Conservation (phyloP, 352 stramenopile species). For the Phytophthora multivora region DNA sequence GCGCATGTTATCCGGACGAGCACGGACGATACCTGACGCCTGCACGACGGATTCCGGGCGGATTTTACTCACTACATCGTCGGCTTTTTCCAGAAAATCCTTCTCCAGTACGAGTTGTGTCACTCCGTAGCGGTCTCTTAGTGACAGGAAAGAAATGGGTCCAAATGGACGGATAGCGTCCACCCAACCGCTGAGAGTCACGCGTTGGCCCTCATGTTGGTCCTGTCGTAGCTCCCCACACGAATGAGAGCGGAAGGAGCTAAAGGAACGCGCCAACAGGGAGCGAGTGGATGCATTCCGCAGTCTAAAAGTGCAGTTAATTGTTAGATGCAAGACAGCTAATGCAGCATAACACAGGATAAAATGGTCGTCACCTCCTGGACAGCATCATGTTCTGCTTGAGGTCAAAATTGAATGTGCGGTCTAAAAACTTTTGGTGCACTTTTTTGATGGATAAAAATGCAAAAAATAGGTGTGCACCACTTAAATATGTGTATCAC, state of each 20-base stretch:
- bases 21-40: constrained; percentile 61
- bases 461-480: too few relatives aligned
- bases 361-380: constrained; percentile 22
- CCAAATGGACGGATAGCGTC: constrained; percentile 78
- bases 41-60: constrained; percentile 79
- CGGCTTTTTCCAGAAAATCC: constrained; percentile 47
- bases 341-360: not conserved
- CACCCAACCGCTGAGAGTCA: constrained; percentile 83
- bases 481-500: not conserved
- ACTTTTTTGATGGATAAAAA: constrained; percentile 21
- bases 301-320: constrained; percentile 23
- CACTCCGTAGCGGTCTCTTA: constrained; percentile 80
- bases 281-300: constrained; percentile 7
- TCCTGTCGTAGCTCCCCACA: constrained; percentile 75
- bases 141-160: constrained; percentile 79
- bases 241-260: constrained; percentile 72
- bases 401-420: constrained; percentile 12
- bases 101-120: constrained; percentile 85
- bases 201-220: constrained; percentile 50
- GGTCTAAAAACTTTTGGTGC: not conserved
- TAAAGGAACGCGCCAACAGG: constrained; percentile 28
- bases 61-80: constrained; percentile 53
- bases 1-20: constrained; percentile 62
- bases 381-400: constrained; percentile 39
- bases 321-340: not conserved